Base-by-base conservation (phyloP, 1,139 yeast genomes). In the Lizanozyma gosingica region DNA sequence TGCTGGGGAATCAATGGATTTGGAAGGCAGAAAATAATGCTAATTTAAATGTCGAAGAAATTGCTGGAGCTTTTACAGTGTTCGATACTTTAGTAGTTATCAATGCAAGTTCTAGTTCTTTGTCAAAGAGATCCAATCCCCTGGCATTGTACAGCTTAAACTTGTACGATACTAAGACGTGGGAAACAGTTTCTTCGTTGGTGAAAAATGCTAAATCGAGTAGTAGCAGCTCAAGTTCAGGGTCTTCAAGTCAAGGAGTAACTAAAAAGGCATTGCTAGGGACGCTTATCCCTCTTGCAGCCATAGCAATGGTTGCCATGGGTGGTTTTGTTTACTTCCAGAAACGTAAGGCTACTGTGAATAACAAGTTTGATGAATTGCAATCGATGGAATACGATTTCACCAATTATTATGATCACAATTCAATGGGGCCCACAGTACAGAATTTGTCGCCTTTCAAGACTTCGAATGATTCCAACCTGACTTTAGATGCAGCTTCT, bases 21-120 rank as follows among this genome's bases (percentile, higher is more conserved):
- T 69, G 70, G 65, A 45, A 49, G 32, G 40, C 54, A 1, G 44
- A 60, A 2, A 39, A 50, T 4, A 44, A 49, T 16, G 39, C 47
- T 14, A 37, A 41, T 8, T 33, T 58, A 18, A 42, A 53, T 6
- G 38, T 45, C 18, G 47, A 48, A 32, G 59, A 59, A 18, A 55
- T 65, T 22, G 39, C 60, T 16, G 76, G 75, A 1, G 70, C 71
- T 3, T 71, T 68, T 2, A 61, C 72, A 3, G 57, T 69, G 14
- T 69, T 67, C 50, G 58, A 66, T 38, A 67, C 73, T 1, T 54
- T 69, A 38, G 59, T 69, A 2, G 56, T 62, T 4, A 50, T 65
- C 18, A 63, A 59, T 40, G 49, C 57, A 2, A 50, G 63, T 1
- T 40, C 46, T 14, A 18, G 33, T 22, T 3, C 32, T 49, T 16